Evolutionary conservation across 345 rosid species (phyloP).

Genomic region (Citrus cavaleriei): DNA sequence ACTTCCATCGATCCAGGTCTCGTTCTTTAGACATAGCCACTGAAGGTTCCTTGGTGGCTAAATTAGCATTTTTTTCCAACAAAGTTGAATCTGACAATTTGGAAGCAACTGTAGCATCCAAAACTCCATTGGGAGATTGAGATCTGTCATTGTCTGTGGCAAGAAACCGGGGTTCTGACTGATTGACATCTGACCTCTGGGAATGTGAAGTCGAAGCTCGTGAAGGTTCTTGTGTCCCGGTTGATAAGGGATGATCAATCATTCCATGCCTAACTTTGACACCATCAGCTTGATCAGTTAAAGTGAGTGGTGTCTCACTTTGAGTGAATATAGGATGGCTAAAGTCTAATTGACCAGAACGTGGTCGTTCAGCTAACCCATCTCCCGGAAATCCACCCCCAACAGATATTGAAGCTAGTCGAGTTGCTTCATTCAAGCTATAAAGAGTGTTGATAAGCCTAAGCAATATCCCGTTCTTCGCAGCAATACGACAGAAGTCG

Average conservation of each 20-base stretch:
- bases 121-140: constrained; percentile 50
- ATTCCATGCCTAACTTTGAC: constrained; percentile 54
- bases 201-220: constrained; percentile 68
- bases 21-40: constrained; percentile 30
- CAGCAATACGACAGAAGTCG: constrained; percentile 93
- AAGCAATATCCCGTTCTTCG: constrained; percentile 79
- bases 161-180: constrained; percentile 43
- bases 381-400: constrained; percentile 57
- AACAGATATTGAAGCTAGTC: constrained; percentile 66
- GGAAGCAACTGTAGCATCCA: constrained; percentile 40
- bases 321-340: constrained; percentile 58
- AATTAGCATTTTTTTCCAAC: constrained; percentile 34
- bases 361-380: constrained; percentile 53
- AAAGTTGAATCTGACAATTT: constrained; percentile 36
- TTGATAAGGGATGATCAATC: constrained; percentile 40
- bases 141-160: constrained; percentile 55
- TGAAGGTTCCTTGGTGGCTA: constrained; percentile 26
- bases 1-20: constrained; percentile 44
- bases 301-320: constrained; percentile 46
- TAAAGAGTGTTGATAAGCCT: constrained; percentile 93
- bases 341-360: constrained; percentile 78
- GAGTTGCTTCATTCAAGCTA: constrained; percentile 95
- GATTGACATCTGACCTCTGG: constrained; percentile 65
- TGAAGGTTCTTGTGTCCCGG: constrained; percentile 55
- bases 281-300: constrained; percentile 60